Base-by-base conservation (phyloP, 116 monocot genomes). In the Trichopus zeylanicus region DNA sequence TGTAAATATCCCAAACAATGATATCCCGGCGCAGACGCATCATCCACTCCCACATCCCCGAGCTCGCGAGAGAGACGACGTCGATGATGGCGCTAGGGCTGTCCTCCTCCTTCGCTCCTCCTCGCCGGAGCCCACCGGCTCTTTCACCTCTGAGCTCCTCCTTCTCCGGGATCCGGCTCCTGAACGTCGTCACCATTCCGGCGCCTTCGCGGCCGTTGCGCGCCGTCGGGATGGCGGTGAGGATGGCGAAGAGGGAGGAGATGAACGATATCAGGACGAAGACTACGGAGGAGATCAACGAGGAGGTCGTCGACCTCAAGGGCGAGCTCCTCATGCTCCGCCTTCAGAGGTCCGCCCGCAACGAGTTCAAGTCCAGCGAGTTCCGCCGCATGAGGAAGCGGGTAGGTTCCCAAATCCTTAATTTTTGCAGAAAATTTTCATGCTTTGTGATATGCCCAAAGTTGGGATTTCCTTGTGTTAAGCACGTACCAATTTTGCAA, bases 301-400 rank as follows among this genome's bases (percentile, higher is more conserved):
- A 95, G 72, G 95, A 90, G 76, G 78, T 95, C 22, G 49, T 90
- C 46, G 95, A 95, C 59, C 76, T 95, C 55, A 89, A 95, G 59
- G 95, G 95, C 8, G 95, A 95, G 77, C 76, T 95, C 27, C 72
- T 89, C 42, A 83, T 89, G 90, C 81, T 89, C 62, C 80, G 86
- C 39, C 81, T 95, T 42, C 86, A 89, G 86, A 73, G 69, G 59
- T 89, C 95, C 34, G 87, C 87, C 31, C 46, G 86, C 46, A 86
- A 95, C 54, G 83, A 95, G 72, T 89, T 89, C 74, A 89, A 86
- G 42, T 72, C 79, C 67, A 89, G 89, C 59, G 83, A 86, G 51
- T 89, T 95, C 78, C 18, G 86, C 23, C 75, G 83, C 62, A 95
- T 89, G 90, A 73, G 86, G 53, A 95, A 86, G 60, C 74, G 78